Evolutionary conservation across 2,329 filamentous ascomycete genomes (phyloP), one percentile per base, ranked within the genome.

Genomic region (Penicillium sp.): DNA sequence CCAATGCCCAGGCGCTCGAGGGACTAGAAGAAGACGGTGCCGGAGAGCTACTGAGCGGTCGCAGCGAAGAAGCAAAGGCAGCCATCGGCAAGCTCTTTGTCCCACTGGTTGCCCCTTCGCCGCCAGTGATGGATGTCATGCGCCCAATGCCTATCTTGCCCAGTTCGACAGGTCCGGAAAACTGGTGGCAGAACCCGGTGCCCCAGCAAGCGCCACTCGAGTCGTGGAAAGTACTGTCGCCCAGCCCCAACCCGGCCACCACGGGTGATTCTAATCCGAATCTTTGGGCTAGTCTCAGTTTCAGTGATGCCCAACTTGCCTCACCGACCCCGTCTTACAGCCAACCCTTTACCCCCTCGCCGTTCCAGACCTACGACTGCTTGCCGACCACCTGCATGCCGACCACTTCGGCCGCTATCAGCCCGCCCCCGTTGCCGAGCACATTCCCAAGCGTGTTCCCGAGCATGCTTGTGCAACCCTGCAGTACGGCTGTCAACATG

Each of bases 11-110:
- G 58, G 94, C 92, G 44, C 83, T 99, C 51, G 94, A 99, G 77
- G 94, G 94, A 54, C 82, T 97, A 62, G 94, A 99, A 79, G 94
- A 97, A 78, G 93, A 97, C 68, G 94, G 94, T 59, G 90, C 89
- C 46, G 94, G 94, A 60, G 94, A 99, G 79, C 82, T 99, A 63
- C 85, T 97, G 58, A 88, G 89, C 69, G 92, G 92, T 63, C 90
- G 90, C 78, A 91, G 90, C 70, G 91, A 96, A 65, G 91, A 97
- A 65, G 93, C 97, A 75, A 96, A 96, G 84, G 86, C 81, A 68
- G 87, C 84, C 72, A 88, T 99, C 77, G 83, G 89, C 80, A 85
- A 82, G 66, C 82, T 97, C 69, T 91, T 97, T 80, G 89, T 84
- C 59, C 86, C 92, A 74, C 86, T 95, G 54, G 82, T 97, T 61